Evolutionary conservation across 345 rosid species (phyloP), one percentile per base, ranked within the genome.

Genomic region (Salix udensis): DNA sequence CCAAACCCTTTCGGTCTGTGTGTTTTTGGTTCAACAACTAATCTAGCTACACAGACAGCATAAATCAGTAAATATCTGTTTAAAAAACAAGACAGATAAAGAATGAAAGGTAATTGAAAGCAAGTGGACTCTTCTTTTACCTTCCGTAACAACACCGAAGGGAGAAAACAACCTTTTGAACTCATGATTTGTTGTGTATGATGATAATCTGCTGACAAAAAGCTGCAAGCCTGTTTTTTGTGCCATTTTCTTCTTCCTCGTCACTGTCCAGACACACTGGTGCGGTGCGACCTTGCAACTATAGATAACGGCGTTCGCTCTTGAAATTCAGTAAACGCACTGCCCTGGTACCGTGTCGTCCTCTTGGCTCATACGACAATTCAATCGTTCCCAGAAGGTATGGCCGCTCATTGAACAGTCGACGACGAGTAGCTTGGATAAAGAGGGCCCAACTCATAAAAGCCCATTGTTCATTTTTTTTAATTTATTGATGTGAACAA

Each of bases 1-100:
- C 96, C 97, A 24, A 86, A 93, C 21, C 97, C 94, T 85, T 88
- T 88, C 16, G 91, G 91, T 77, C 91, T 88, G 77, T 76, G 85
- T 7, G 92, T 91, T 72, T 50, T 71, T 16, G 88, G 85, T 70
- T 89, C 91, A 23, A 30, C 75, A 23, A 88, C 76, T 42, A 91
- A 69, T 74, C 88, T 85, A 58, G 89, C 97, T 93, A 60, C 53
- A 79, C 11, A 31, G 42, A 18, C 50, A 58, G 64, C 39, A 23
- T 61, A 1, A 50, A 40, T n/a, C 5, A 4, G 40, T 19, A 19
- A 19, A 53, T 36, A 46, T 37, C 24, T 23, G 39, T 40, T 23
- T 60, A 24, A 13, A 39, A 60, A 58, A 16, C 39, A 39, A 2
- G 16, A 11, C 9, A 23, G 7, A 13, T 11, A 6, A 39, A 42